Evolutionary conservation across 129 eudicot genomes (phyloP).

Genomic region (Centella asiatica): DNA sequence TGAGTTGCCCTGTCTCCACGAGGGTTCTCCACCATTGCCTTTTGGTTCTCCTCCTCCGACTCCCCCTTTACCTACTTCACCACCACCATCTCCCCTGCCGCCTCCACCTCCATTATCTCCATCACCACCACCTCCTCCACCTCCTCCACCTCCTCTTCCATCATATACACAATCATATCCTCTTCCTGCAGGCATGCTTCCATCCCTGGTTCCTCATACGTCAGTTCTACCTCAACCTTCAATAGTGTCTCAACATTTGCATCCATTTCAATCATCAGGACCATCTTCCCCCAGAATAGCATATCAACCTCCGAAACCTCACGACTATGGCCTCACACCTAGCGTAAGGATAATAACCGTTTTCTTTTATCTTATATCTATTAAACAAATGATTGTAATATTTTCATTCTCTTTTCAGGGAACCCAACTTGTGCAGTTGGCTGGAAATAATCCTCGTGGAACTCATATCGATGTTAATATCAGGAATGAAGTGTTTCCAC

Average conservation of each 20-base stretch:
- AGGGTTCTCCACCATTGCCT: slow-evolving; percentile 87
- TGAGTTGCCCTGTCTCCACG: slow-evolving; percentile 39
- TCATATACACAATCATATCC: slow-evolving; percentile 17
- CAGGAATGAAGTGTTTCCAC: slow-evolving; percentile 44
- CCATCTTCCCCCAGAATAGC: slow-evolving; percentile 19
- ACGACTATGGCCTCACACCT: slow-evolving; percentile 18
- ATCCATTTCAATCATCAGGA: slow-evolving; percentile 26
- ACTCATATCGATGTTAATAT: slow-evolving; percentile 34
- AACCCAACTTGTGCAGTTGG: slow-evolving; percentile 32
- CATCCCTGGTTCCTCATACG: slow-evolving; percentile 26
- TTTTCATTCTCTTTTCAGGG: slow-evolving; percentile 28
- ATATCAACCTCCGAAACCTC: slow-evolving; percentile 35
- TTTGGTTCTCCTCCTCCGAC: slow-evolving; percentile 71
- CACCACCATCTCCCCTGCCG: slow-evolving; percentile 45
- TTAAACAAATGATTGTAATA: not conserved
- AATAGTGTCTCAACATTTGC: slow-evolving; percentile 26
- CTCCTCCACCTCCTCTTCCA: slow-evolving; percentile 36
- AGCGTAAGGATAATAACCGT: slow-evolving; percentile 26
- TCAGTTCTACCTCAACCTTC: slow-evolving; percentile 30
- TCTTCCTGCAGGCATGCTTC: slow-evolving; percentile 15
- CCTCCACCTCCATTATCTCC: slow-evolving; percentile 40
- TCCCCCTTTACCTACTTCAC: slow-evolving; percentile 86
- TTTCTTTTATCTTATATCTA: slow-evolving; percentile 2
- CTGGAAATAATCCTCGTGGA: slow-evolving; percentile 43
- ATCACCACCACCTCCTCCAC: slow-evolving; percentile 49